Base-by-base conservation (phyloP, 805 yeast genomes). In the Nakazawaea laoshanensis region DNA sequence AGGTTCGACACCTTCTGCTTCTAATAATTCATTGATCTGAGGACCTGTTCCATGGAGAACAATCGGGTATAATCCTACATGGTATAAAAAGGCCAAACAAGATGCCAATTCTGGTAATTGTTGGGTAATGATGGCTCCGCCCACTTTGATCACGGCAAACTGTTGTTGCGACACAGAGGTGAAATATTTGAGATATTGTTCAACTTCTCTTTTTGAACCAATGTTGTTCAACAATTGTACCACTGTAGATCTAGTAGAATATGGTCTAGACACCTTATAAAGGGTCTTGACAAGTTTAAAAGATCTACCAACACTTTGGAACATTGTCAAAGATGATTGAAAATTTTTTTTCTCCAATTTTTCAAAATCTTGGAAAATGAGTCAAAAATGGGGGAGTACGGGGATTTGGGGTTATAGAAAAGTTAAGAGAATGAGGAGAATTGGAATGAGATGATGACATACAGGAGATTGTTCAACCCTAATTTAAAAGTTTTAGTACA, bases 1-100 rank as follows among this genome's bases (percentile, higher is more conserved):
- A 4, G 99, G 97, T 55, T 84, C 96, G 20, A 92, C 85, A 25
- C 96, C 96, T 57, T 85, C 94, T 32, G 77, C 78, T 58, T 92
- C 98, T 39, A 92, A 69, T 45, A 87, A 74, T 49, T 83, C 94
- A 55, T 92, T 92, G 62, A 92, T 92, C 61, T 92, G 99, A 5
- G 99, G 99, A 13, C 99, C 99, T 1, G 98, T 92, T 19, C 99
- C 99, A 53, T 92, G 99, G 38, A 92, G 70, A 7, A 92, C 95
- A 41, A 92, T 87, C 17, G 99, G 99, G 50, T 87, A 92, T 39
- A 92, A 70, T 9, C 99, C 99, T 32, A 92, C 95, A 52, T 92
- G 99, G 65, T 92, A 92, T 44, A 92, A 65, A 59, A 92, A 92
- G 4, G 97, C 96, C 42, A 92, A 67, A 50, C 96, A 88, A 1